Base-by-base conservation (phyloP, 2,329 filamentous ascomycete genomes). In the Botryotinia globosa region DNA sequence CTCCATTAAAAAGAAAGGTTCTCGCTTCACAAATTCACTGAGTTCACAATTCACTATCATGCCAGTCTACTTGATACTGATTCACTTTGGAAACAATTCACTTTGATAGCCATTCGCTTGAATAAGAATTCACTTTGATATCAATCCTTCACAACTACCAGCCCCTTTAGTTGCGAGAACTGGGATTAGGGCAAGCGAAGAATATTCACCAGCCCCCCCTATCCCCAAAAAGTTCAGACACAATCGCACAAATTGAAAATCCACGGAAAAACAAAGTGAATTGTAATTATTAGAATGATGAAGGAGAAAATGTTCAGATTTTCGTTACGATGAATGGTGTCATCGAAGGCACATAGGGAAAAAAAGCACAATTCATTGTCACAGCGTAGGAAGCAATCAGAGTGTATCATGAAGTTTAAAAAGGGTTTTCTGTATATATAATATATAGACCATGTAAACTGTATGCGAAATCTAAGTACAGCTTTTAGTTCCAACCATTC, bases 401-500 rank as follows among this genome's bases (percentile, higher is more conserved):
- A 54, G 34, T 8, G 25, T 42, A 56, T 56, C 5, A 42, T 67
- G 14, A 34, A 67, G 10, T 56, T 7, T 56, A 5, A 39, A 54
- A 39, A n/a, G 16, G 56, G 4, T 42, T 42, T 67, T 67, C 48
- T 42, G 29, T 67, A 54, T 54, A 54, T 61, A 16, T 61, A 16
- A 37, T 51, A n/a, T 39, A 66, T 67, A 16, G 37, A 67, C 45
- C n/a, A 6, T 54, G 5, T 54, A 34, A 66, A 51, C 42, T 37
- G 12, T 65, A 20, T 42, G 16, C 29, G 9, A 29, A 29, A 67
- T 67, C 45, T 67, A 67, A 54, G 45, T 54, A 67, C 64, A 39
- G 64, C 32, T 39, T 39, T 51, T 56, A n/a, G 12, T 66, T 51
- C 45, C 63, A 66, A 37, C 45, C 64, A 67, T 54, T n/a, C 22